phyloP scores from a whole-genome alignment of 1,139 yeast genomes.

The Geotrichum europaeum region DNA sequence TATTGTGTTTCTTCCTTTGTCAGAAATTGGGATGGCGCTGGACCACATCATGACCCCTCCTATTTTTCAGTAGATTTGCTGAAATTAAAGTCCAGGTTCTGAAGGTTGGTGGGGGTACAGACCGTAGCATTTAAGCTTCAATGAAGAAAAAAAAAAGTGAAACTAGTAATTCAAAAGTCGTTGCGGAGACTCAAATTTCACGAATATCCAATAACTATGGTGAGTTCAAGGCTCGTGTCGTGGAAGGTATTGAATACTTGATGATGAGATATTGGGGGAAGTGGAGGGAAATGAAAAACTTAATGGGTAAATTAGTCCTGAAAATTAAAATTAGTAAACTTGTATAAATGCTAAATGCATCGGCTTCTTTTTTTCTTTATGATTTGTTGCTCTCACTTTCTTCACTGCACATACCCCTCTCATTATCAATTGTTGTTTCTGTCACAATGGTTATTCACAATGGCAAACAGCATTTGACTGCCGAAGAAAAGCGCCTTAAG shows the following conservation, averaged over 20 bases:
- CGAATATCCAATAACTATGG: no score
- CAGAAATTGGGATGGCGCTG: not conserved
- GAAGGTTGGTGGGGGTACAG: no score
- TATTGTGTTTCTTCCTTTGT: not conserved
- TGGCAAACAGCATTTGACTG: constrained; percentile 36
- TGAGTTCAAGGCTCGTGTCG: no score
- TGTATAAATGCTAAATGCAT: not conserved
- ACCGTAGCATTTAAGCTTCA: no score
- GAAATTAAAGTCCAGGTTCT: not conserved
- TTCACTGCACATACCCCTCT: not conserved
- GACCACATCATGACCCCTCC: no score
- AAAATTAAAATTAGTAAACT: not conserved
- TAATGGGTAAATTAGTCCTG: not conserved
- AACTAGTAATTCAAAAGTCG: no score
- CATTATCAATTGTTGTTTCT: not conserved
- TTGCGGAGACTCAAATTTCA: no score
- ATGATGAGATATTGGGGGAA: not conserved
- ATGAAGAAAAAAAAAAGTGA: no score
- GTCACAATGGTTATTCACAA: constrained; percentile 28
- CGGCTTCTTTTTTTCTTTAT: not conserved
- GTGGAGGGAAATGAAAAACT: no score
- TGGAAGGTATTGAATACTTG: not conserved
- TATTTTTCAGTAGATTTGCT: not conserved
- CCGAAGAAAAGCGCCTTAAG: constrained; percentile 64
- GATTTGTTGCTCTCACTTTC: not conserved